phyloP scores from a whole-genome alignment of 1,139 yeast genomes.

The Eremothecium coryli region DNA sequence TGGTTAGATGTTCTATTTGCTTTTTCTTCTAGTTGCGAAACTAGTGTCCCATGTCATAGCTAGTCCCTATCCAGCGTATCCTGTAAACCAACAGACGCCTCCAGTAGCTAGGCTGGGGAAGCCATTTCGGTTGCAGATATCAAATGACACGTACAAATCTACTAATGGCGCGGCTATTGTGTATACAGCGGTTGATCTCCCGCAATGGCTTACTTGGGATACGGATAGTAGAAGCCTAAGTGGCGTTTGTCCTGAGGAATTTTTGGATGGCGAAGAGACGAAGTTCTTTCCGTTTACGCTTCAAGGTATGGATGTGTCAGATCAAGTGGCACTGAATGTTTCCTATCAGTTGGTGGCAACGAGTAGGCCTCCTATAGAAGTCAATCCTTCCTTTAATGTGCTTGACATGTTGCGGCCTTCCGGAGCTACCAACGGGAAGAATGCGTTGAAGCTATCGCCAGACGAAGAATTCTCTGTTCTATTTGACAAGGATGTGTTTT shows the following conservation, averaged over 20 bases:
- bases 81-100: slow-evolving; percentile 75
- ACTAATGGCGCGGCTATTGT: slow-evolving; percentile 35
- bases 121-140: slow-evolving; percentile 57
- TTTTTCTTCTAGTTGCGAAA: not conserved
- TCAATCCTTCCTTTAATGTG: slow-evolving; percentile 34
- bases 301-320: slow-evolving; percentile 53
- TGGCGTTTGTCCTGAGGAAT: slow-evolving; percentile 55
- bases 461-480: slow-evolving; percentile 54
- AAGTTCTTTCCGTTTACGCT: slow-evolving; percentile 37
- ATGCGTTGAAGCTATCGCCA: slow-evolving; percentile 66
- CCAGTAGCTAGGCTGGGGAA: slow-evolving; percentile 70
- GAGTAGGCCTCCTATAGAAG: slow-evolving; percentile 40
- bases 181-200: slow-evolving; percentile 52
- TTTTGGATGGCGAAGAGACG: slow-evolving; percentile 35
- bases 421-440: slow-evolving; percentile 64
- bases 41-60: slow-evolving; percentile 12
- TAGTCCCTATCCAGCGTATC: slow-evolving; percentile 59
- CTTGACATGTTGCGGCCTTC: slow-evolving; percentile 43
- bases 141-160: slow-evolving; percentile 62
- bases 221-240: slow-evolving; percentile 46
- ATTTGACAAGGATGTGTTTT: slow-evolving; percentile 52
- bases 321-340: slow-evolving; percentile 36
- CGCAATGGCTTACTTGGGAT: slow-evolving; percentile 75
- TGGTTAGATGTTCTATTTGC: too few species aligned
- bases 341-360: slow-evolving; percentile 54